Percentiles rank a stretch among this genome's conserved stretches.
These are phyloP conservation scores for Biscutella laevigata DNA, from an alignment of 441 rosid genomes.

Conservation along the genomic window DNA sequence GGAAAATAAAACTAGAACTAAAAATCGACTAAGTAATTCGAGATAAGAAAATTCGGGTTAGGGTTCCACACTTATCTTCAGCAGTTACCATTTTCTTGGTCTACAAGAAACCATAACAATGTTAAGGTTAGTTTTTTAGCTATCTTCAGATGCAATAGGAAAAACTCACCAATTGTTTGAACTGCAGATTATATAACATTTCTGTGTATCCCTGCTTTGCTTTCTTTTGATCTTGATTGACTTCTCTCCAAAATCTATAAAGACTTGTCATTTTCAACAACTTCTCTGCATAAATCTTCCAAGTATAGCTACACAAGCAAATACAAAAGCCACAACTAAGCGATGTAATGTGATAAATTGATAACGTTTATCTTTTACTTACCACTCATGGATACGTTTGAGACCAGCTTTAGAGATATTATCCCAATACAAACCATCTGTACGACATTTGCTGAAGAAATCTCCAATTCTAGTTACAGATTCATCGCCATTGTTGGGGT, in stretches of 20 bases:
- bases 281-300: slow-evolving; percentile 61
- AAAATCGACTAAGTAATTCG: too few species aligned
- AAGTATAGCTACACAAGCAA: slow-evolving; percentile 59
- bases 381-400: slow-evolving; percentile 74
- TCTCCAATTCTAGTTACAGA: slow-evolving; percentile 59
- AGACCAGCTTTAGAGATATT: slow-evolving; percentile 55
- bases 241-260: slow-evolving; percentile 72
- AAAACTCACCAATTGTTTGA: slow-evolving; percentile 54
- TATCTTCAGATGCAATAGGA: not conserved
- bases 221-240: slow-evolving; percentile 63
- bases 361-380: slow-evolving; percentile 1
- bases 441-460: slow-evolving; percentile 65
- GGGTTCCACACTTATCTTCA: too few species aligned
- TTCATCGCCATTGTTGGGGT: slow-evolving; percentile 76
- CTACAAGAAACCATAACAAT: slow-evolving; percentile 30
- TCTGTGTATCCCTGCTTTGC: slow-evolving; percentile 70
- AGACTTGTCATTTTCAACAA: slow-evolving; percentile 74
- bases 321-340: not conserved
- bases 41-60: too few species aligned
- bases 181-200: slow-evolving; percentile 57
- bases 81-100: slow-evolving; percentile 43
- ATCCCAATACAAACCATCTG: slow-evolving; percentile 52
- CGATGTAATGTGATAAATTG: not conserved
- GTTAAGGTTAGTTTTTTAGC: slow-evolving; percentile 6
- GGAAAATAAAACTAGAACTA: too few species aligned